Evolutionary conservation across 75 land plant genomes (phyloP).

Genomic region (Picea glauca): DNA sequence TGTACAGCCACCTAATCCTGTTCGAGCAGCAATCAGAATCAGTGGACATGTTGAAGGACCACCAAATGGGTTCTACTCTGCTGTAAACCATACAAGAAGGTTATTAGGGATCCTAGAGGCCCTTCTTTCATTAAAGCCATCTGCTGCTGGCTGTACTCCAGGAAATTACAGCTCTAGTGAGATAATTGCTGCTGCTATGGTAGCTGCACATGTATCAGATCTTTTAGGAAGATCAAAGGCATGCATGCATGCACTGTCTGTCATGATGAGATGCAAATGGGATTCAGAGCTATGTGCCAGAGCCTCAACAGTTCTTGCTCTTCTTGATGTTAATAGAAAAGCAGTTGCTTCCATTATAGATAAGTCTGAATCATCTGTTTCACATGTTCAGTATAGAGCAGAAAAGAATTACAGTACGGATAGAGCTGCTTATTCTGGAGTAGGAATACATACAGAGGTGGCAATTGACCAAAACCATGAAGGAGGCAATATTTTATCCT

Average conservation of each 20-base stretch:
- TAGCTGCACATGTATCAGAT: constrained; percentile 88
- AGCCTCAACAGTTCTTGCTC: constrained; percentile 65
- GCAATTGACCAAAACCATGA: background rate
- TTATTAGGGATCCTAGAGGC: constrained; percentile 74
- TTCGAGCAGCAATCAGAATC: constrained; percentile 12
- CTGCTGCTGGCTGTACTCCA: constrained; percentile 53
- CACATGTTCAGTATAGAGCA: constrained; percentile 28
- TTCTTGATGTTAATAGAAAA: constrained; percentile 83
- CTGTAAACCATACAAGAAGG: constrained; percentile 64
- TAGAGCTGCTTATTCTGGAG: constrained; percentile 2
- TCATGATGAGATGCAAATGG: constrained; percentile 78
- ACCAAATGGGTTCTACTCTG: constrained; percentile 47
- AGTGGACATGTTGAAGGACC: constrained; percentile 30
- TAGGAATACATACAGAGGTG: background rate
- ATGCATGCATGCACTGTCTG: constrained; percentile 80
- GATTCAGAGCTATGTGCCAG: constrained; percentile 61
- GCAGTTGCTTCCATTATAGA: constrained; percentile 71
- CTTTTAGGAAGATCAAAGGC: constrained; percentile 80
- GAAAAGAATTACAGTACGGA: background rate
- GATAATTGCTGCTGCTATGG: constrained; percentile 92
- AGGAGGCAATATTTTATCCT: background rate
- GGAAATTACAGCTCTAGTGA: constrained; percentile 83
- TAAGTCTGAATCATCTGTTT: constrained; percentile 58
- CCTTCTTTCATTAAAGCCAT: constrained; percentile 73
- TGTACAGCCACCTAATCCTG: constrained; percentile 9